A percentile compares a stretch with the other conserved stretches of the same genome.
Evolutionary conservation across 2,329 filamentous ascomycete genomes (phyloP).

Genomic region (Aureobasidium zeae): DNA sequence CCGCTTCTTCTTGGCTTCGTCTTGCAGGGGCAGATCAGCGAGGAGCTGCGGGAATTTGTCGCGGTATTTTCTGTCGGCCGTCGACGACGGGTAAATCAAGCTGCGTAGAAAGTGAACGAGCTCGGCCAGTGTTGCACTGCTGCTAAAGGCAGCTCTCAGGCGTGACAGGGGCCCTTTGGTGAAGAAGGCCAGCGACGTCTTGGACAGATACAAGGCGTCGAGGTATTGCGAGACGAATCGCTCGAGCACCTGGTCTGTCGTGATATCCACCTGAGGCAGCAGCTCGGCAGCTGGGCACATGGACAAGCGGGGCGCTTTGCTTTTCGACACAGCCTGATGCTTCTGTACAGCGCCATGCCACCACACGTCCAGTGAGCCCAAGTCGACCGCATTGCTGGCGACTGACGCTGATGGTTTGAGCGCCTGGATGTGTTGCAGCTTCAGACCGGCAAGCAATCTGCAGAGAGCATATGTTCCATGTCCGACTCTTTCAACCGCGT

Average conservation of each 20-base stretch:
- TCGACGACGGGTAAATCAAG: slow-evolving; percentile 32
- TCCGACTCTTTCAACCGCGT: slow-evolving; percentile 57
- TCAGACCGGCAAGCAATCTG: slow-evolving; percentile 58
- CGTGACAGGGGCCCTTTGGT: slow-evolving; percentile 72
- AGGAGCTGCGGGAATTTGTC: slow-evolving; percentile 58
- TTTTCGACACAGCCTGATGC: too few relatives aligned
- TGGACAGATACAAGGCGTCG: slow-evolving; percentile 38
- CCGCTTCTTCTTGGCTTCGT: slow-evolving; percentile 39
- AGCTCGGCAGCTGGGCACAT: neutral
- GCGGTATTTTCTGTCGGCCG: slow-evolving; percentile 73
- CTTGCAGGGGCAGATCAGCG: slow-evolving; percentile 43
- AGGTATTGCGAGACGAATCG: slow-evolving; percentile 34
- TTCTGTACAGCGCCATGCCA: too few relatives aligned
- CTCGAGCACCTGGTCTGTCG: slow-evolving; percentile 45
- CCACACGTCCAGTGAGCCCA: too few relatives aligned
- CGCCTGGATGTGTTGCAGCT: slow-evolving; percentile 45
- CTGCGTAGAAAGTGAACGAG: slow-evolving; percentile 58
- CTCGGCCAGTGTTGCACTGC: slow-evolving; percentile 38
- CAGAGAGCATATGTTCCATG: slow-evolving; percentile 57
- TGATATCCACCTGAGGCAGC: neutral
- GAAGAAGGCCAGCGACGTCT: slow-evolving; percentile 75
- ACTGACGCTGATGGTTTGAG: slow-evolving; percentile 21
- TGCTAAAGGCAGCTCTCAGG: slow-evolving; percentile 60
- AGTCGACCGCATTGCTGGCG: too few relatives aligned
- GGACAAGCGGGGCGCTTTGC: slow-evolving; percentile 17